phyloP scores from a whole-genome alignment of 768 basidiomycete genomes.

The Naganishia kalamii region DNA sequence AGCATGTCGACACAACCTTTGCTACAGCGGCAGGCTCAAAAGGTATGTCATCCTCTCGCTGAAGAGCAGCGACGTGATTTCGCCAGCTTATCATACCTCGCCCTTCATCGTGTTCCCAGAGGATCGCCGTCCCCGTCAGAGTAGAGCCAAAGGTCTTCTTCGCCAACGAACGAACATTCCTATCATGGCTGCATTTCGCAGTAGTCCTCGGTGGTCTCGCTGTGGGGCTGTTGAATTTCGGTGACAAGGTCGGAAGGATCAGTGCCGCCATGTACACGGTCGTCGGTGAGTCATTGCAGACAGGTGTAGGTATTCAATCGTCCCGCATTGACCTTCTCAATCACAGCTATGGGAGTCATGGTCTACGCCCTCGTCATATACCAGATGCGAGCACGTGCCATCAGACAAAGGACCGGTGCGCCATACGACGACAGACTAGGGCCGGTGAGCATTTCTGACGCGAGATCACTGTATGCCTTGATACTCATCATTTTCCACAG shows the following conservation, averaged over 20 bases:
- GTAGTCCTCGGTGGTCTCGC: constrained; percentile 94
- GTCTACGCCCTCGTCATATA: constrained; percentile 89
- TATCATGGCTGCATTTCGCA: constrained; percentile 98
- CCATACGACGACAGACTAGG: constrained; percentile 96
- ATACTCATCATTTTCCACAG: not conserved
- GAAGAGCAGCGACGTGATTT: too few species aligned
- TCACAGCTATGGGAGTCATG: constrained; percentile 93
- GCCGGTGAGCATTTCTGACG: constrained; percentile 61
- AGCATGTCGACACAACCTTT: constrained; percentile 97
- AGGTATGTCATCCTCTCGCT: constrained; percentile 29
- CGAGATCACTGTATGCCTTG: not conserved
- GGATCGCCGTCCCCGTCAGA: constrained; percentile 91
- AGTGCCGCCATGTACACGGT: constrained; percentile 93
- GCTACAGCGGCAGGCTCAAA: constrained; percentile 85
- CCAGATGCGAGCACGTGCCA: constrained; percentile 91
- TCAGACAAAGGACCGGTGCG: constrained; percentile 80
- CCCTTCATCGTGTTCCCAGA: constrained; percentile 49
- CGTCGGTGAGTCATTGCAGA: constrained; percentile 60
- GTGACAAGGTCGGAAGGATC: constrained; percentile 92
- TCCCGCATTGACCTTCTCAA: constrained; percentile 24
- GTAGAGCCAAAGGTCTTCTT: constrained; percentile 52
- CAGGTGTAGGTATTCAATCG: not conserved
- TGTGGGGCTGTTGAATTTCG: constrained; percentile 94
- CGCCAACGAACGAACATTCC: constrained; percentile 61
- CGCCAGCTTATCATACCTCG: not conserved